phyloP scores from a whole-genome alignment of 2,329 filamentous ascomycete species.

The Fusarium penzigii region DNA sequence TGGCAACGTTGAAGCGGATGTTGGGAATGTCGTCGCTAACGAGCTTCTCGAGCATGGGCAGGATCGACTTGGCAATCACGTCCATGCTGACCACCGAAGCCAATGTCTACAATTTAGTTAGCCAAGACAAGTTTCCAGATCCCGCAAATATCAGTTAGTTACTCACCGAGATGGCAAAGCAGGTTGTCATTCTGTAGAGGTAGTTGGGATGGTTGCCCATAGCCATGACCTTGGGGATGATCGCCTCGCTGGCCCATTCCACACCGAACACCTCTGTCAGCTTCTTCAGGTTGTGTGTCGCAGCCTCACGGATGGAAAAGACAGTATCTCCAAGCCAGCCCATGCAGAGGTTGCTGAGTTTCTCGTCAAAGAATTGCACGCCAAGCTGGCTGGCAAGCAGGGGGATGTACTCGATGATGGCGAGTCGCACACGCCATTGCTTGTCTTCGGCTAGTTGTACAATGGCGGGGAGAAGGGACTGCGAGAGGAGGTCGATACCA shows the following conservation, averaged over 20 bases:
- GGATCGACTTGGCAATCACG: constrained; percentile 88
- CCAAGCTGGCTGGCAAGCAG: constrained; percentile 93
- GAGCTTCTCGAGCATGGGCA: constrained; percentile 95
- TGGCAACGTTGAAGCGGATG: constrained; percentile 99
- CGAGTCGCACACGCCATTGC: constrained; percentile 96
- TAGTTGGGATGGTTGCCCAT: constrained; percentile 99
- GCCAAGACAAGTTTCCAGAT: neutral
- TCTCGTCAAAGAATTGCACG: constrained; percentile 97
- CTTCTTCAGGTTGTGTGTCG: constrained; percentile 97
- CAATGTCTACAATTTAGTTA: constrained; percentile 67
- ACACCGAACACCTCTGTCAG: constrained; percentile 98
- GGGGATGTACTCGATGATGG: constrained; percentile 99
- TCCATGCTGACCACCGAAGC: constrained; percentile 90
- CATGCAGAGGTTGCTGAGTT: constrained; percentile 95
- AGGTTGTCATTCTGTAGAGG: constrained; percentile 99
- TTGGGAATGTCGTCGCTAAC: constrained; percentile 95
- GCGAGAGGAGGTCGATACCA: constrained; percentile 93
- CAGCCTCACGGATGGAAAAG: constrained; percentile 97
- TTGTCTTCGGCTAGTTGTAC: constrained; percentile 98
- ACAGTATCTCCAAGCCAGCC: constrained; percentile 98
- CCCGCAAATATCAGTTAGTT: neutral
- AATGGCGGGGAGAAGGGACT: constrained; percentile 94
- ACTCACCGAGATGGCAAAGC: constrained; percentile 95
- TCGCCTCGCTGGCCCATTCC: constrained; percentile 94
- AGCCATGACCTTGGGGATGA: constrained; percentile 97